Conservation (phyloP, 345 rosid genomes). For the Erodium maritimum region DNA sequence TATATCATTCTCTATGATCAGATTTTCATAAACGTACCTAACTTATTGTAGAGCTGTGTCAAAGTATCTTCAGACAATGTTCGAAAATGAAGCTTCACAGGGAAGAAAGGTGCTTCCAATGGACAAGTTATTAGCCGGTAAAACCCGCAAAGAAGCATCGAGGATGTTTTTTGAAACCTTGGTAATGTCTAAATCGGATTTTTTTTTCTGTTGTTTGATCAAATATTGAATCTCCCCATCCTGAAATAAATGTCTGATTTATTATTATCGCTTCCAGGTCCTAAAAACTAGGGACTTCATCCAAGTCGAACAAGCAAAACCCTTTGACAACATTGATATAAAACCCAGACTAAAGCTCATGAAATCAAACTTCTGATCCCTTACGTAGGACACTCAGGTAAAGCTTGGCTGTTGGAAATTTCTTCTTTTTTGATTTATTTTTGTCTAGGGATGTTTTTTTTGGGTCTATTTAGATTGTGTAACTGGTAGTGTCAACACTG, state of each 20-base stretch:
- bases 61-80: slow-evolving; percentile 65
- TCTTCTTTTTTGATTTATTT: neutral
- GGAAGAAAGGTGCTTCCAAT: slow-evolving; percentile 46
- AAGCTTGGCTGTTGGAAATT: slow-evolving; percentile 3
- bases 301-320: slow-evolving; percentile 72
- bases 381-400: slow-evolving; percentile 10
- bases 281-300: slow-evolving; percentile 86
- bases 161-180: slow-evolving; percentile 96
- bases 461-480: slow-evolving; percentile 10
- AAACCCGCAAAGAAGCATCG: slow-evolving; percentile 97
- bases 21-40: neutral
- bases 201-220: neutral
- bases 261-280: slow-evolving; percentile 34
- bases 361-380: slow-evolving; percentile 67
- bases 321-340: slow-evolving; percentile 53
- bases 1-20: neutral
- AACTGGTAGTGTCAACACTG: slow-evolving; percentile 4
- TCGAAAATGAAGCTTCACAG: slow-evolving; percentile 49
- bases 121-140: slow-evolving; percentile 66
- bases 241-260: neutral
- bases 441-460: neutral
- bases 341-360: slow-evolving; percentile 68
- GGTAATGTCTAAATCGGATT: slow-evolving; percentile 37
- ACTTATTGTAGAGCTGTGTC: slow-evolving; percentile 68
- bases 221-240: neutral